Percentiles rank a stretch among this genome's conserved stretches.
These are phyloP conservation scores for Alternaria ventricosa DNA, from an alignment of 2,329 filamentous ascomycete species.

Conservation along the genomic window DNA sequence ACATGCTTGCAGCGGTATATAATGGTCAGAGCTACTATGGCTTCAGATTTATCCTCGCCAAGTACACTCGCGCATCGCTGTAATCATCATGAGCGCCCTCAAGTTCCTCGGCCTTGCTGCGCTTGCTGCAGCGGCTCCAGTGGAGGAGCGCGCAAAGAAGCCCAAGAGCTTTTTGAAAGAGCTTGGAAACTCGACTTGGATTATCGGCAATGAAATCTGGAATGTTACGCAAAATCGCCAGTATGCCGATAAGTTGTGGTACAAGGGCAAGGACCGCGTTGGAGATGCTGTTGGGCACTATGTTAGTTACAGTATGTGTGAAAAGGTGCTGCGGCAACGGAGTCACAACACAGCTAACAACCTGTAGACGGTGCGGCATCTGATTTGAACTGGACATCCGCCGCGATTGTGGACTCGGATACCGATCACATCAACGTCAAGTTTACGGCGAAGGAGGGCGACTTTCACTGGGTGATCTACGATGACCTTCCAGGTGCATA, in stretches of 20 bases:
- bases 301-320: constrained; percentile 52
- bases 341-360: background rate
- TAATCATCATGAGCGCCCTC: constrained; percentile 20
- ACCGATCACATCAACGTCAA: constrained; percentile 57
- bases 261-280: constrained; percentile 52
- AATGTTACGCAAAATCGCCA: constrained; percentile 50
- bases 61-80: background rate
- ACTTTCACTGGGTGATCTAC: constrained; percentile 62
- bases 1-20: background rate
- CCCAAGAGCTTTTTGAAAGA: constrained; percentile 44
- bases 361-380: constrained; percentile 54
- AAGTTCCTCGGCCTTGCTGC: constrained; percentile 25
- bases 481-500: constrained; percentile 60
- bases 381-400: constrained; percentile 58
- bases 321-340: background rate
- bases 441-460: constrained; percentile 56
- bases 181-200: constrained; percentile 43
- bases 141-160: constrained; percentile 28
- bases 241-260: constrained; percentile 52
- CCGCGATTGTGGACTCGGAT: constrained; percentile 51
- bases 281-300: constrained; percentile 53
- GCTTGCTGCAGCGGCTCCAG: constrained; percentile 25
- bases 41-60: background rate
- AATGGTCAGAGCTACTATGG: background rate
- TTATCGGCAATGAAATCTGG: constrained; percentile 52